phyloP scores from a whole-genome alignment of 768 basidiomycete genomes.

The Psilocybe cyanescens region DNA sequence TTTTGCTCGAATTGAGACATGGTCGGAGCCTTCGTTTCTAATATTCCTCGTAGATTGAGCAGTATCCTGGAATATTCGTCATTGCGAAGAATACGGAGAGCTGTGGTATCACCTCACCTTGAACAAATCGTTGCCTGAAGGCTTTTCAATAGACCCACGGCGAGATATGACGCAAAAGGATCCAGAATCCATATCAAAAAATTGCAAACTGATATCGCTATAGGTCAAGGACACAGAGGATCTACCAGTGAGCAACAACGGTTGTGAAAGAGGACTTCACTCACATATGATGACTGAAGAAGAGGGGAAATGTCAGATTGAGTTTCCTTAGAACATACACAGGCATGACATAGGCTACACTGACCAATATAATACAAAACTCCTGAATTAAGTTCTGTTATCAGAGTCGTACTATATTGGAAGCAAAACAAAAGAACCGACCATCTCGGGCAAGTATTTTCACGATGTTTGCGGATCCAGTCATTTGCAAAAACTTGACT shows the following conservation, averaged over 20 bases:
- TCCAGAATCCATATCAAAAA: constrained; percentile 30
- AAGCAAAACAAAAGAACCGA: not conserved
- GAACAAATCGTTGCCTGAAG: constrained; percentile 31
- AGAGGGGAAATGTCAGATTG: not conserved
- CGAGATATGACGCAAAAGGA: constrained; percentile 27
- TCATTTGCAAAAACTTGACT: constrained; percentile 7
- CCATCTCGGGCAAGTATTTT: constrained; percentile 18
- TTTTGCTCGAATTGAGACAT: constrained; percentile 14
- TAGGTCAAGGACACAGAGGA: not conserved
- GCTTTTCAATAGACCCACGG: constrained; percentile 25
- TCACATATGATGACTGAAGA: constrained; percentile 26
- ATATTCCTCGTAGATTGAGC: constrained; percentile 28
- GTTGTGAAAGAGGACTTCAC: constrained; percentile 1
- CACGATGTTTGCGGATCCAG: constrained; percentile 15
- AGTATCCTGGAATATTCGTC: constrained; percentile 17
- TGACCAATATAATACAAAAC: constrained; percentile 31
- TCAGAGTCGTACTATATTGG: not conserved
- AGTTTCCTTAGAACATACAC: no score
- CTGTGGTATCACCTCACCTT: constrained; percentile 16
- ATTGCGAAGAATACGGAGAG: not conserved
- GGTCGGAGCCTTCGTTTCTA: constrained; percentile 11
- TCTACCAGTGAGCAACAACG: not conserved
- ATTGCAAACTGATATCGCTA: constrained; percentile 28
- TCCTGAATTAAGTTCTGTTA: constrained; percentile 8
- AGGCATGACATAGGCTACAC: not conserved